Base-by-base conservation (phyloP, 2,329 filamentous ascomycete genomes). In the Onygenales sp. region DNA sequence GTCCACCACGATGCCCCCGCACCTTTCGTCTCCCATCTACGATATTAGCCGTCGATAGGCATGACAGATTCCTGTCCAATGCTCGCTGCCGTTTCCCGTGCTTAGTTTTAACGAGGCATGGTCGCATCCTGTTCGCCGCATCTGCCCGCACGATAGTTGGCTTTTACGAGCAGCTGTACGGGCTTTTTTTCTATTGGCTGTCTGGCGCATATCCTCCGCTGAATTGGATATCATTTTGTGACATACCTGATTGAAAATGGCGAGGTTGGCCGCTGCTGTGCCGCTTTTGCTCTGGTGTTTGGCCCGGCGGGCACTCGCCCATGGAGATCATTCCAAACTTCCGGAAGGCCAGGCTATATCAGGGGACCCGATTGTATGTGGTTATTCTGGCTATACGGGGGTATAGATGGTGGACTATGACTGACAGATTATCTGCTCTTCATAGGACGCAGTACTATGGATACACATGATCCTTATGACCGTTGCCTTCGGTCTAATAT, bases 381-480 rank as follows among this genome's bases (percentile, higher is more conserved):
- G 44, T 43, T 44, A n/a, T 27, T 13, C 8, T 43, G n/a, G 31
- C n/a, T 50, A n/a, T 50, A 43, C 21, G 21, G 21, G 21, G 21
- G 1, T 27, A 27, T 27, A 27, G 21, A 27, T 3, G 21, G 5
- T 27, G 35, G 9, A 27, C 8, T 35, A 7, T 7, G 45, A n/a
- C 50, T 52, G 38, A 52, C 42, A 5, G 4, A 27, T 38, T 8
- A 21, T 44, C 6, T 2, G 4, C 32, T 41, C 13, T 17, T 35
- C 46, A 11, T 61, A 81, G 76, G 93, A 97, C 69, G 79, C 84
- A 43, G 89, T 84, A 63, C 72, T 98, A 81, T 98, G 93, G 93
- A 78, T 86, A 61, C 93, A 98, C 72, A 97, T 98, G 64, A 78
- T 95, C 56, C 71, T 95, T 45, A 91, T 95, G 78, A 86, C 84